A percentile compares a stretch with the other conserved stretches of the same genome.
phyloP scores from a whole-genome alignment of 805 yeast genomes.

The Kodamaea leandrae region DNA sequence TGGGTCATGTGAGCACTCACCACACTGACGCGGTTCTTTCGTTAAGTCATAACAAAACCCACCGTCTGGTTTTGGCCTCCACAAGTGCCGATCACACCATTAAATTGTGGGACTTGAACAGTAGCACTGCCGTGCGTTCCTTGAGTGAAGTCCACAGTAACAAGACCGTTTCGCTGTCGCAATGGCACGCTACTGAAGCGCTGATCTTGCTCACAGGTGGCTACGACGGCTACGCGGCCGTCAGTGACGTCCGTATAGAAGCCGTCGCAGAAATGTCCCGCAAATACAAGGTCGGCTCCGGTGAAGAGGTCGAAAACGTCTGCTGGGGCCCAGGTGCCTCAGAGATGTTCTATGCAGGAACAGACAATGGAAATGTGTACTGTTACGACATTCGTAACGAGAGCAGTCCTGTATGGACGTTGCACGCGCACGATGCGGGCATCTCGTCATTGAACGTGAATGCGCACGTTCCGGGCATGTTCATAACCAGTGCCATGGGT shows the following conservation, averaged over 20 bases:
- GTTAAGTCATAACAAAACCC: slow-evolving; percentile 74
- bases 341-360: slow-evolving; percentile 73
- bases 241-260: slow-evolving; percentile 81
- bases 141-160: slow-evolving; percentile 67
- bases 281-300: slow-evolving; percentile 57
- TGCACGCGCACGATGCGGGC: slow-evolving; percentile 96
- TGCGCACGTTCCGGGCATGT: slow-evolving; percentile 61
- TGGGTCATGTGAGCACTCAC: slow-evolving; percentile 62
- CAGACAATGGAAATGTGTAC: slow-evolving; percentile 86
- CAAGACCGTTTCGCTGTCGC: slow-evolving; percentile 79
- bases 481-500: slow-evolving; percentile 87
- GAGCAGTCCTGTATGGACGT: slow-evolving; percentile 81
- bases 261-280: slow-evolving; percentile 60
- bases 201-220: slow-evolving; percentile 85
- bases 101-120: slow-evolving; percentile 88
- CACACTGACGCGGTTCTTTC: slow-evolving; percentile 95
- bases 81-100: slow-evolving; percentile 95
- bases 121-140: slow-evolving; percentile 75
- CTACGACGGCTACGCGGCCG: slow-evolving; percentile 77
- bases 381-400: slow-evolving; percentile 79
- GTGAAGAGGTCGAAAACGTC: slow-evolving; percentile 83
- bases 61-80: slow-evolving; percentile 84
- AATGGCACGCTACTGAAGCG: slow-evolving; percentile 74
- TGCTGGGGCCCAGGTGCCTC: slow-evolving; percentile 57
- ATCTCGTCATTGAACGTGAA: slow-evolving; percentile 79